Conservation (phyloP, 2,329 filamentous ascomycete genomes). For the Hypoxylon sp. region DNA sequence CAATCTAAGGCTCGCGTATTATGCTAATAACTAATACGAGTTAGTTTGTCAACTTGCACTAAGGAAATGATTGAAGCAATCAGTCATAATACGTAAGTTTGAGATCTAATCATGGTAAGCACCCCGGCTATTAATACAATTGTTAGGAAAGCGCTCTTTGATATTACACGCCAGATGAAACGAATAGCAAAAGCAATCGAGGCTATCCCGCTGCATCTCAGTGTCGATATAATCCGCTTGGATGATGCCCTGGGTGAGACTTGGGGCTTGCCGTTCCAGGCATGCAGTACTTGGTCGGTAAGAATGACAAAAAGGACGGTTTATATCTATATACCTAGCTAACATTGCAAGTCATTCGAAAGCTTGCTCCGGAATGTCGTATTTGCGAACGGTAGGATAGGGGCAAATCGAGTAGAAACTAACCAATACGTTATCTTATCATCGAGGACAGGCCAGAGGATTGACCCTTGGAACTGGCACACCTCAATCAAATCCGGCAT, state of each 20-base stretch:
- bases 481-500: conserved; percentile 1
- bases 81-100: neutral
- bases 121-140: neutral
- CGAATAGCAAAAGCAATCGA: neutral
- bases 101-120: neutral
- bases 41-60: neutral
- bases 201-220: neutral
- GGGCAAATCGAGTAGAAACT: neutral
- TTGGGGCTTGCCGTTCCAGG: conserved; percentile 1
- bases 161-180: neutral
- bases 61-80: conserved; percentile 1
- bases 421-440: neutral
- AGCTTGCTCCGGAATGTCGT: neutral
- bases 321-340: neutral
- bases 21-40: neutral
- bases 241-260: neutral
- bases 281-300: neutral
- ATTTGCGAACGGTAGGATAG: neutral
- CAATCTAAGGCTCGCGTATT: neutral
- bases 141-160: neutral
- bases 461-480: neutral
- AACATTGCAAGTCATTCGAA: neutral
- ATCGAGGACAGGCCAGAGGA: neutral
- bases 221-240: neutral
- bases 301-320: neutral